Conservation (phyloP, 1,284 basidiomycete species). For the Apiotrichum gamsii region DNA sequence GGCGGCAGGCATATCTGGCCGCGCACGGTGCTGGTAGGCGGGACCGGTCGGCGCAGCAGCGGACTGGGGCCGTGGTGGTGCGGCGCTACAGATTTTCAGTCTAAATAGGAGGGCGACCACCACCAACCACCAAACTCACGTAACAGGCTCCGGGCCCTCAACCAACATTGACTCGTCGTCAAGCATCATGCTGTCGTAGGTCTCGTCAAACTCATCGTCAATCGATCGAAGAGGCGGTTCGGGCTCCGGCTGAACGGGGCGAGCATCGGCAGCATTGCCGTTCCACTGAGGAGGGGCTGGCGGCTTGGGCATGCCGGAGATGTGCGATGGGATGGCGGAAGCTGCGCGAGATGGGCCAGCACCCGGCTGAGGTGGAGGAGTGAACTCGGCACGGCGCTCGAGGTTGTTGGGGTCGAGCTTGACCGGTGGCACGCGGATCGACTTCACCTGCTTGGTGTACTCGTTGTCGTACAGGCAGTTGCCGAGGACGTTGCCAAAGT, state of each 20-base stretch:
- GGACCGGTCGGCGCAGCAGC: slow-evolving; percentile 6
- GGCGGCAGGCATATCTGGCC: slow-evolving; percentile 33
- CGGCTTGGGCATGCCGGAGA: slow-evolving; percentile 9
- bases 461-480: slow-evolving; percentile 94
- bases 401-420: slow-evolving; percentile 69
- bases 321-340: slow-evolving; percentile 20
- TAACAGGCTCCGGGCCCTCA: no score
- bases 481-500: slow-evolving; percentile 89
- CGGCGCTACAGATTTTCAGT: background rate
- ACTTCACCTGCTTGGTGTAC: slow-evolving; percentile 74
- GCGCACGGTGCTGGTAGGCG: slow-evolving; percentile 38
- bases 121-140: no score
- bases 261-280: no score
- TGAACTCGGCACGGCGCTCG: slow-evolving; percentile 71
- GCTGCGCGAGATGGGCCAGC: slow-evolving; percentile 16
- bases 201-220: slow-evolving; percentile 15
- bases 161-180: no score
- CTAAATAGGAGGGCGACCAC: no score
- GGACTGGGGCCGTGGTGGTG: background rate
- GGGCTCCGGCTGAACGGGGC: slow-evolving; percentile 1
- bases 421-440: slow-evolving; percentile 67
- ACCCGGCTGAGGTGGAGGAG: slow-evolving; percentile 29
- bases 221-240: slow-evolving; percentile 26
- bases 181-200: no score
- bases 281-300: slow-evolving; percentile 5